Conservation (phyloP, 2,329 filamentous ascomycete genomes). For the Sporothrix humicola region DNA sequence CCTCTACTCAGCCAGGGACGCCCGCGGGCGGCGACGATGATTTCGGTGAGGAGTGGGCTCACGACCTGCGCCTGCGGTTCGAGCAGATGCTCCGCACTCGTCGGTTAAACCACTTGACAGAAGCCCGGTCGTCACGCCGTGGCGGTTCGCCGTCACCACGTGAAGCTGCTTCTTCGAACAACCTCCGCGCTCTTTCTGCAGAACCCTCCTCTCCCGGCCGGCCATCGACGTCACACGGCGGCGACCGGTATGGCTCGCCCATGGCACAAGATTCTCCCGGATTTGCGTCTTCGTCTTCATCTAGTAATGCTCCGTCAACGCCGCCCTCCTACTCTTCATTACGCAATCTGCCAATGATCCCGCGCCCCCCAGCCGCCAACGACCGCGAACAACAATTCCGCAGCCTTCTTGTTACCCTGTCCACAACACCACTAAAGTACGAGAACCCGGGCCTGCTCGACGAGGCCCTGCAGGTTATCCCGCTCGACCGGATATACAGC, state of each 20-base stretch:
- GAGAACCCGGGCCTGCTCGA: slow-evolving; percentile 95
- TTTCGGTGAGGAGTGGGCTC: slow-evolving; percentile 75
- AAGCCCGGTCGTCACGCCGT: slow-evolving; percentile 58
- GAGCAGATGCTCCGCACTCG: slow-evolving; percentile 85
- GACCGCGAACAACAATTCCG: slow-evolving; percentile 75
- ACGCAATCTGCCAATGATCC: slow-evolving; percentile 61
- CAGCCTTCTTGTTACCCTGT: slow-evolving; percentile 83
- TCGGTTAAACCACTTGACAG: slow-evolving; percentile 81
- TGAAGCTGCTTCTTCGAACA: slow-evolving; percentile 58
- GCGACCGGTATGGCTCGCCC: slow-evolving; percentile 39
- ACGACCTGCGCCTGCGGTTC: slow-evolving; percentile 81
- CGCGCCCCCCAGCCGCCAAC: slow-evolving; percentile 70
- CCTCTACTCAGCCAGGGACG: slow-evolving; percentile 39
- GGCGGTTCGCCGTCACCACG: slow-evolving; percentile 62
- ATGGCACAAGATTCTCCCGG: slow-evolving; percentile 29
- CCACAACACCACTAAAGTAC: slow-evolving; percentile 87
- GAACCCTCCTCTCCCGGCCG: slow-evolving; percentile 43
- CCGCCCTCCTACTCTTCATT: slow-evolving; percentile 57
- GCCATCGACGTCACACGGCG: slow-evolving; percentile 55
- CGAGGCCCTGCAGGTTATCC: slow-evolving; percentile 85
- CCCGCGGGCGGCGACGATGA: slow-evolving; percentile 44
- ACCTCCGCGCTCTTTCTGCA: slow-evolving; percentile 52
- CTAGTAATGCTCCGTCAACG: slow-evolving; percentile 41
- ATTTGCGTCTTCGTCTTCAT: slow-evolving; percentile 1
- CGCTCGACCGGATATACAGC: slow-evolving; percentile 86